phyloP scores from a whole-genome alignment of 306 rosid species.

The Ormosia emarginata region DNA sequence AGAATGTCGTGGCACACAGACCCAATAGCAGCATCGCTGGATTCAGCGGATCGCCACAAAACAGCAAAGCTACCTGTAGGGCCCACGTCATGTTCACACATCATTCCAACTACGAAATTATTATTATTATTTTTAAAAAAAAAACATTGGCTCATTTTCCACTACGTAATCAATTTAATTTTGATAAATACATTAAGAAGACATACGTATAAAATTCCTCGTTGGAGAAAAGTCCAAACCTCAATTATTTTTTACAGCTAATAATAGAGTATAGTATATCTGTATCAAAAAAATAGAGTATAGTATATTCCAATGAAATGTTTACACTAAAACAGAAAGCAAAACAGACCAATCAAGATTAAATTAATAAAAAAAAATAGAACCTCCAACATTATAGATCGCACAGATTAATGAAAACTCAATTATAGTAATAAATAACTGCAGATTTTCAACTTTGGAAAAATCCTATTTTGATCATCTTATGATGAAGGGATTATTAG shows the following conservation, averaged over 20 bases:
- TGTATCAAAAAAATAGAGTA: too few relatives aligned
- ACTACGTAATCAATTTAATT: background rate
- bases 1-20: conserved; percentile 65
- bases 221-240: background rate
- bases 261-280: background rate
- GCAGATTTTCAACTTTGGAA: background rate
- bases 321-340: background rate
- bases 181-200: background rate
- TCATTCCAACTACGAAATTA: background rate
- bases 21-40: conserved; percentile 67
- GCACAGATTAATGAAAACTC: background rate
- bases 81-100: background rate
- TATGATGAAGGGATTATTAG: background rate
- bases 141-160: background rate
- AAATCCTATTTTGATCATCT: background rate
- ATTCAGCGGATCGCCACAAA: conserved; percentile 76
- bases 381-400: background rate
- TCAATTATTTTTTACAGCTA: background rate
- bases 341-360: background rate
- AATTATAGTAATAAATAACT: background rate
- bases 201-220: background rate
- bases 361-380: background rate
- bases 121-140: background rate
- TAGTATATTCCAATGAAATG: background rate
- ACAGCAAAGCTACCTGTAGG: conserved; percentile 51